Conservation (phyloP, 331 rosid genomes). For the Malus hybrid region DNA sequence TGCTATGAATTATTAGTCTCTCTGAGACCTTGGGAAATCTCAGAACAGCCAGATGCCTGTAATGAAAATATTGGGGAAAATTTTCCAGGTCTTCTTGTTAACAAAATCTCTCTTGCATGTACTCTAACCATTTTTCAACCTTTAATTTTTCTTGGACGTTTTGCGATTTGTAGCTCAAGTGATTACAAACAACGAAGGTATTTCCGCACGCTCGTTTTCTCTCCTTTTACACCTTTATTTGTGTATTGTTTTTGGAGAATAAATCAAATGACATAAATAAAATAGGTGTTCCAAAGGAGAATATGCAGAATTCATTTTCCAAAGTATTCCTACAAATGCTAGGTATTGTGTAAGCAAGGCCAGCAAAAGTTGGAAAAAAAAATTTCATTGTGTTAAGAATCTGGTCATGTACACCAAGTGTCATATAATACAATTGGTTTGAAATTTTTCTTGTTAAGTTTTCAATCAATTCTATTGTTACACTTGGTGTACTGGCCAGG, state of each 20-base stretch:
- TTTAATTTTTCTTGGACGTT: not conserved
- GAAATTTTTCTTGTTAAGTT: too few relatives aligned
- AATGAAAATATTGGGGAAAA: not conserved
- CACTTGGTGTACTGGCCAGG: too few relatives aligned
- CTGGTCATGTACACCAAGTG: too few relatives aligned
- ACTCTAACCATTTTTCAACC: not conserved
- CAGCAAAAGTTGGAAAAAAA: too few relatives aligned
- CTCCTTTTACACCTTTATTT: not conserved
- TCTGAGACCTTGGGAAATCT: constrained; percentile 20
- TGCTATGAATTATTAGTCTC: constrained; percentile 11
- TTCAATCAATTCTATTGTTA: too few relatives aligned
- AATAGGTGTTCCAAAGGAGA: not conserved
- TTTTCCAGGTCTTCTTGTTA: not conserved
- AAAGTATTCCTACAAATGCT: too few relatives aligned
- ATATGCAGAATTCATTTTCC: not conserved
- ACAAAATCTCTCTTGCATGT: not conserved
- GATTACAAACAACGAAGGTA: not conserved
- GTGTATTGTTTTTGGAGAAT: too few relatives aligned
- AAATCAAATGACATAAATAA: not conserved
- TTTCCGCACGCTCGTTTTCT: not conserved
- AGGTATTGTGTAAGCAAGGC: too few relatives aligned
- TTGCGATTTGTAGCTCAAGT: not conserved
- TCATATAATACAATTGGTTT: too few relatives aligned
- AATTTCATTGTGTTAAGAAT: too few relatives aligned
- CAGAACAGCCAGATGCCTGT: constrained; percentile 9